Evolutionary conservation across 2,329 filamentous ascomycete genomes (phyloP), one percentile per base, ranked within the genome.

Genomic region (Beauveria rudraprayagi): DNA sequence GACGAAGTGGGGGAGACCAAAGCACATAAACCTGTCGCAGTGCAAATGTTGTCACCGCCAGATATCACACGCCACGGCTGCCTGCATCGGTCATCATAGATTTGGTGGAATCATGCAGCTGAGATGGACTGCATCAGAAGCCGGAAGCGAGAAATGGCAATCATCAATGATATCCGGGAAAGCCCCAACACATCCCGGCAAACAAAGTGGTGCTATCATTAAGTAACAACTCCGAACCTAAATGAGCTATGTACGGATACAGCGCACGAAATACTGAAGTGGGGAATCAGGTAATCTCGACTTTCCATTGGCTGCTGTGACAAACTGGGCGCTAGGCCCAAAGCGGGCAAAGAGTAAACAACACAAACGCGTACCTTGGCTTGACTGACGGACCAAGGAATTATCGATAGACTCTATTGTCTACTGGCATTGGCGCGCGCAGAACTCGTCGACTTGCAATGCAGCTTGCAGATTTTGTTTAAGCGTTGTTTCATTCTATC

Each of bases 271-370:
- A 8, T n/a, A 14, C 24, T 40, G 48, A 19, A 47, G 58, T 47
- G 58, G 58, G 43, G 16, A 60, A 6, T 30, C 30, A 28, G 41
- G 19, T 5, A 7, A 11, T 3, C 19, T n/a, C 10, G 24, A 40
- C 56, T 14, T 8, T 11, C 19, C 53, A 56, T 61, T 56, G 53
- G 60, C 28, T 53, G 47, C 2, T 9, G 6, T 2, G 4, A 6
- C 16, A 14, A 6, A 11, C n/a, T 3, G 8, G 34, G 61, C 65
- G 64, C 74, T 75, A 76, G 66, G 63, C 74, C 68, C 26, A 64
- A 73, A 71, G 41, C 62, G 68, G 71, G 66, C 64, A 67, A 30
- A 63, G 72, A 77, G 76, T 78, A 78, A 78, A 78, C 76, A 77
- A 74, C 53, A 62, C 56, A 58, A 69, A 71, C 70, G 68, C 70